Percentiles rank a stretch among this genome's conserved stretches.
Conservation (phyloP, 108 stramenopile genomes). For the Cyclostephanos invisitatus region DNA sequence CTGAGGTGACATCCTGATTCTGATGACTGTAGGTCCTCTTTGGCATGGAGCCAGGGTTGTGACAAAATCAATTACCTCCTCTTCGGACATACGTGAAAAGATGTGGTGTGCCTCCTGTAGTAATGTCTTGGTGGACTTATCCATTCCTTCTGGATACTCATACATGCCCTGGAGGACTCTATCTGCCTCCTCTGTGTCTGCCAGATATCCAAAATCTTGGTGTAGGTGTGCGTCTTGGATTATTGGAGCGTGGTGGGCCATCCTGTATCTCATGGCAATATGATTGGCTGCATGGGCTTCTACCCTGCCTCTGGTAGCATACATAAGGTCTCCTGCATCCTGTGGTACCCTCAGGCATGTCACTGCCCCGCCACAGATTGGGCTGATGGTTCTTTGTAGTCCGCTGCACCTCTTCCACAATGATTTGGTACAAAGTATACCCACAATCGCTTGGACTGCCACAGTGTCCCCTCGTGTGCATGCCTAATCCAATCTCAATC, state of each 20-base stretch:
- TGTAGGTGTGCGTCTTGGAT: background rate
- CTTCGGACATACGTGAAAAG: background rate
- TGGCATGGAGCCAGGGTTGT: background rate
- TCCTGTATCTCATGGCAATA: too few species aligned
- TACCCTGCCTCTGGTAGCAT: too few species aligned
- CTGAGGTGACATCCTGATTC: constrained; percentile 2
- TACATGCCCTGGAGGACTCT: constrained; percentile 5
- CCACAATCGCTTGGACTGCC: background rate
- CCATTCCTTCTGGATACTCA: constrained; percentile 7
- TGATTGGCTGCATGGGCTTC: too few species aligned
- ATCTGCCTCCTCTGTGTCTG: background rate
- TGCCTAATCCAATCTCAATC: background rate
- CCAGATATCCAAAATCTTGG: constrained; percentile 5
- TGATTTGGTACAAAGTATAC: background rate
- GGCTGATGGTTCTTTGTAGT: too few species aligned
- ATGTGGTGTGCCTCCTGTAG: background rate
- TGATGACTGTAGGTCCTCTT: constrained; percentile 1
- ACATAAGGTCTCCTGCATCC: too few species aligned
- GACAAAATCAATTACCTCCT: constrained; percentile 6
- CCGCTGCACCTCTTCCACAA: too few species aligned
- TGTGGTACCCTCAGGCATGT: too few species aligned
- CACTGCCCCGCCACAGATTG: too few species aligned
- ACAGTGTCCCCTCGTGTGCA: background rate
- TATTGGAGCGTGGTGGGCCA: background rate
- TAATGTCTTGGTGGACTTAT: background rate